Evolutionary conservation across 768 basidiomycete genomes (phyloP).

Genomic region (Kwoniella sp.): DNA sequence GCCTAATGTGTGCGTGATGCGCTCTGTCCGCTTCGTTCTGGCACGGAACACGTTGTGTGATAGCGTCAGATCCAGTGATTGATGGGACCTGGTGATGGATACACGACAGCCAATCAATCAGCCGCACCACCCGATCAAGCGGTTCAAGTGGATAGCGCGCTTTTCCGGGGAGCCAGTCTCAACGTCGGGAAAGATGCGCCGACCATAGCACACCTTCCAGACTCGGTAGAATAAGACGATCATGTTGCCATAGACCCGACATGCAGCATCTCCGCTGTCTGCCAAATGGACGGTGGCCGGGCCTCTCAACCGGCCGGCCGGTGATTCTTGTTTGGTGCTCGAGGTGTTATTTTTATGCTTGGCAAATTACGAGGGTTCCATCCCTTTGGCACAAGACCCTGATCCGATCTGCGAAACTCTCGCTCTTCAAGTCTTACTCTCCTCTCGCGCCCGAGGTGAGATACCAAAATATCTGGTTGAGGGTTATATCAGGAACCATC

Average conservation of each 20-base stretch:
- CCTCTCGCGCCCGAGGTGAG: neutral
- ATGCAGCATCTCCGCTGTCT: too few relatives aligned
- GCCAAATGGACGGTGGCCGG: too few relatives aligned
- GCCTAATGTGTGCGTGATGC: too few relatives aligned
- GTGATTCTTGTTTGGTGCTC: neutral
- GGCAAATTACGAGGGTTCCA: neutral
- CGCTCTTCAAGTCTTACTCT: neutral
- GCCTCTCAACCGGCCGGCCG: neutral
- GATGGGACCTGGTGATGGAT: too few relatives aligned
- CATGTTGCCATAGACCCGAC: too few relatives aligned
- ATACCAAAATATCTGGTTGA: slow-evolving; percentile 1
- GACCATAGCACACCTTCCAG: neutral
- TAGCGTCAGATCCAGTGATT: too few relatives aligned
- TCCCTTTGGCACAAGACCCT: neutral
- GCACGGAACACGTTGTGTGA: neutral
- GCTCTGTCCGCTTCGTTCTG: neutral
- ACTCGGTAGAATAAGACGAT: too few relatives aligned
- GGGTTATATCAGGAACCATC: slow-evolving; percentile 3
- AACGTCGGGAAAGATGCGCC: neutral
- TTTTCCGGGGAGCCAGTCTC: too few relatives aligned
- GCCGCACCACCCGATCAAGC: too few relatives aligned
- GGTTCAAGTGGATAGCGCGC: neutral
- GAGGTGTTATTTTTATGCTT: slow-evolving; percentile 3
- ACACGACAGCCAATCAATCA: too few relatives aligned
- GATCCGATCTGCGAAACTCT: neutral